These are phyloP conservation scores for Baeospora myosura DNA, from an alignment of 1,284 basidiomycete species.

Conservation along the genomic window DNA sequence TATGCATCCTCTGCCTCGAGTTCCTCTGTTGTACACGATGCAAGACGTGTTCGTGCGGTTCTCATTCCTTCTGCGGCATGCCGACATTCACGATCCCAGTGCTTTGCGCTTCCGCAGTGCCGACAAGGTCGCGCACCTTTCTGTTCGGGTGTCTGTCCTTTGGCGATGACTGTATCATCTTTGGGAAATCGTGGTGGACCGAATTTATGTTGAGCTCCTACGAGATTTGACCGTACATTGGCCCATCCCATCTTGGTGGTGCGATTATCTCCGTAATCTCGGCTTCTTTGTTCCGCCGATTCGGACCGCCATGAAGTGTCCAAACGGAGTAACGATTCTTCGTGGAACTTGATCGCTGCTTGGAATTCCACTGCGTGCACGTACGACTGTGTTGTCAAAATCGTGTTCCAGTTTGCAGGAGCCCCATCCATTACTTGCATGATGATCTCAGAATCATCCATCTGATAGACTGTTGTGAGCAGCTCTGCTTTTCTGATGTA, in stretches of 20 bases:
- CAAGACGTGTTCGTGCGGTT: constrained; percentile 4
- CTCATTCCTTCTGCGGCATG: constrained; percentile 8
- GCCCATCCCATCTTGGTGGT: not conserved
- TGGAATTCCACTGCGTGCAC: constrained; percentile 15
- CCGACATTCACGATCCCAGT: constrained; percentile 20
- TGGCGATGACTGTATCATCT: constrained; percentile 14
- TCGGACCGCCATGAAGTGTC: not conserved
- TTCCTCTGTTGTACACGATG: constrained; percentile 3
- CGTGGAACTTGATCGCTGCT: constrained; percentile 15
- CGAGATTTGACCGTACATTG: not conserved
- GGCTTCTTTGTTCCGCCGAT: not conserved
- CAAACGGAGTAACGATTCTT: constrained; percentile 11
- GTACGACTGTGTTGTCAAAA: constrained; percentile 14
- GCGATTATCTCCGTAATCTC: constrained; percentile 2
- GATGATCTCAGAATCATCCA: constrained; percentile 16
- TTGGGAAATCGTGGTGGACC: constrained; percentile 10
- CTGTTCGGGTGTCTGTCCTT: constrained; percentile 7
- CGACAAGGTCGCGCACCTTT: constrained; percentile 16
- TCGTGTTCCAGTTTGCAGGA: constrained; percentile 16
- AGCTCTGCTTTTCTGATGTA: constrained; percentile 12
- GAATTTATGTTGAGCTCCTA: constrained; percentile 2
- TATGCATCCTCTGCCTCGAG: not conserved
- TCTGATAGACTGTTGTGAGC: constrained; percentile 5
- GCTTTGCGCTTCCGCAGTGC: constrained; percentile 18
- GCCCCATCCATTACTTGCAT: constrained; percentile 18